Percentiles rank a stretch among this genome's conserved stretches.
Evolutionary conservation across 1,284 basidiomycete species (phyloP).

Genomic region (Golubevia sp.): DNA sequence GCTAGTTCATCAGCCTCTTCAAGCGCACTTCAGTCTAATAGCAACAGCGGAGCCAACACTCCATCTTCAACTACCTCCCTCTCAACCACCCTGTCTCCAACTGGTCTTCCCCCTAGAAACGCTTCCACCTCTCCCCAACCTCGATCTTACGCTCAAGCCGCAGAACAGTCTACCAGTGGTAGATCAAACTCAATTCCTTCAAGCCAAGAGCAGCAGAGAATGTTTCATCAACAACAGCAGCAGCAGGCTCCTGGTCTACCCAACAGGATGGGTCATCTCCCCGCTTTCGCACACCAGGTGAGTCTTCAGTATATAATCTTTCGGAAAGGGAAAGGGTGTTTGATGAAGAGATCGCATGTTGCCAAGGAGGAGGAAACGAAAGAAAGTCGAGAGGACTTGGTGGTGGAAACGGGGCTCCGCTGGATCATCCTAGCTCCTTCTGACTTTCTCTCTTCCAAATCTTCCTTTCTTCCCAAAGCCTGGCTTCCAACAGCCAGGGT

Average conservation of each 20-base stretch:
- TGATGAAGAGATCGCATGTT: background rate
- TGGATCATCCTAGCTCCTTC: conserved; percentile 2
- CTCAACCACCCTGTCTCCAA: conserved; percentile 4
- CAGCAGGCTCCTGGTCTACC: background rate
- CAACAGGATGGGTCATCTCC: background rate
- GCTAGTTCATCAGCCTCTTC: background rate
- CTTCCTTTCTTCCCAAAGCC: background rate
- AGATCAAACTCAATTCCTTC: background rate
- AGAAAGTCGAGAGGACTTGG: conserved; percentile 10
- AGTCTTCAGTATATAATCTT: background rate
- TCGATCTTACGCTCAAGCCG: conserved; percentile 7
- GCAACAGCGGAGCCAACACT: background rate
- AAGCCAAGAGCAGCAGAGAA: background rate
- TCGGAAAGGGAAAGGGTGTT: background rate
- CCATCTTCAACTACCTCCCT: background rate
- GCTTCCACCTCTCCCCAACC: conserved; percentile 9
- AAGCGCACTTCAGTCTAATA: background rate
- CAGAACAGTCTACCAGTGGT: background rate
- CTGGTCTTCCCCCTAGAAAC: background rate
- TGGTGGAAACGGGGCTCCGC: conserved; percentile 5
- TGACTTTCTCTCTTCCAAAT: background rate
- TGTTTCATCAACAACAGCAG: conserved; percentile 1
- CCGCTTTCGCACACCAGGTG: background rate
- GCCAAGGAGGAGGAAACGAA: conserved; percentile 14
- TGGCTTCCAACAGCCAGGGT: conserved; percentile 13